Evolutionary conservation across 495 filamentous ascomycete species (phyloP).

Genomic region (Aspergillus taichungensis): DNA sequence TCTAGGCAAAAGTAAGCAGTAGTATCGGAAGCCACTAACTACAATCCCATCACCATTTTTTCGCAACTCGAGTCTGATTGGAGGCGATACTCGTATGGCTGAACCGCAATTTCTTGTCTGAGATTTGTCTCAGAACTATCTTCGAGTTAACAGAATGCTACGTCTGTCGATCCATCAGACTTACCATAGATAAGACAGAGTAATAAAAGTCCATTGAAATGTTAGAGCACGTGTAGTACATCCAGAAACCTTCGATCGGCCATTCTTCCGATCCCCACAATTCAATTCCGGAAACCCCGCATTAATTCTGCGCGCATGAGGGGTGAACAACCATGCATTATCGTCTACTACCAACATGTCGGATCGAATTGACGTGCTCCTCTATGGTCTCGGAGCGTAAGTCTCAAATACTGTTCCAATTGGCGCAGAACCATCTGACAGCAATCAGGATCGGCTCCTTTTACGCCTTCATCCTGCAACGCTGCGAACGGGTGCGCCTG

Average conservation of each 20-base stretch:
- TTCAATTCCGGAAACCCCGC: neutral
- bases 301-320: neutral
- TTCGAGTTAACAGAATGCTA: no score
- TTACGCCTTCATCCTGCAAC: conserved; percentile 39
- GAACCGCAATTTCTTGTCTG: no score
- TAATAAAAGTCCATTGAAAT: no score
- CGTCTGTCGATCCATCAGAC: no score
- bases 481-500: conserved; percentile 31
- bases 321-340: neutral
- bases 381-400: conserved; percentile 33
- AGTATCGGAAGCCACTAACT: no score
- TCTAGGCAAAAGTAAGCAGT: no score
- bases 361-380: conserved; percentile 24
- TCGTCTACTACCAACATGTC: conserved; percentile 11
- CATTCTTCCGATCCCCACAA: conserved; percentile 6
- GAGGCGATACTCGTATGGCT: no score
- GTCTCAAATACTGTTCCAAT: neutral
- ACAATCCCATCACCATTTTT: no score
- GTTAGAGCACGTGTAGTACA: no score
- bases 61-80: no score
- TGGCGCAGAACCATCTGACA: neutral
- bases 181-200: no score
- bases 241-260: neutral
- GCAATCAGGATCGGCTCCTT: conserved; percentile 34
- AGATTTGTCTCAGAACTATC: no score